Evolutionary conservation across 2,329 filamentous ascomycete genomes (phyloP).

Genomic region (Aspergillus jensenii): DNA sequence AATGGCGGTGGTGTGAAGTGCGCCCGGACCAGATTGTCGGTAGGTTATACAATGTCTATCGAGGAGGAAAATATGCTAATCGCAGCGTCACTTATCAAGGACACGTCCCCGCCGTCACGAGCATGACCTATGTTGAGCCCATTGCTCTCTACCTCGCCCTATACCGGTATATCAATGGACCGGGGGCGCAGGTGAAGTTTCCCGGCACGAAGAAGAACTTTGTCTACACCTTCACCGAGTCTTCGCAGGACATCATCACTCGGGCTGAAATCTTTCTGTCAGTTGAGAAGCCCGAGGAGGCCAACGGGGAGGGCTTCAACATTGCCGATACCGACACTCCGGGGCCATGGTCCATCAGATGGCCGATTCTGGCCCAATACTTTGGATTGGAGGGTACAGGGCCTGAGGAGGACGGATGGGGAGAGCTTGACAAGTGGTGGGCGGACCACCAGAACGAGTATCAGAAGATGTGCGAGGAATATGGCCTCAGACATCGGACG

Average conservation of each 20-base stretch:
- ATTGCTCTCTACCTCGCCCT: slow-evolving; percentile 41
- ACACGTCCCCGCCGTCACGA: slow-evolving; percentile 46
- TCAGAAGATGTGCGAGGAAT: slow-evolving; percentile 20
- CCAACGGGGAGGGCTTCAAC: slow-evolving; percentile 24
- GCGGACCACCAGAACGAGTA: slow-evolving; percentile 19
- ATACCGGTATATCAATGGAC: slow-evolving; percentile 38
- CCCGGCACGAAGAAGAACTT: slow-evolving; percentile 38
- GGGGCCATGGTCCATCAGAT: slow-evolving; percentile 17
- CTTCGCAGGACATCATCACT: slow-evolving; percentile 34
- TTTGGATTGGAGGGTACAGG: slow-evolving; percentile 21
- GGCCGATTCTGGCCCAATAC: slow-evolving; percentile 20
- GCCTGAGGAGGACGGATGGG: slow-evolving; percentile 5
- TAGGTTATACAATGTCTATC: not conserved
- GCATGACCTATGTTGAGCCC: slow-evolving; percentile 45
- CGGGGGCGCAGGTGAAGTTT: slow-evolving; percentile 35
- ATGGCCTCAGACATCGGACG: slow-evolving; percentile 12
- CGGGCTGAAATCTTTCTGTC: slow-evolving; percentile 26
- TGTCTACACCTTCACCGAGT: slow-evolving; percentile 35
- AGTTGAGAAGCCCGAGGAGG: slow-evolving; percentile 17
- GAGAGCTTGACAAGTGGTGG: slow-evolving; percentile 22
- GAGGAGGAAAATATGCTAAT: not conserved
- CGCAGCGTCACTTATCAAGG: slow-evolving; percentile 23
- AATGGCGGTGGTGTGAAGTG: slow-evolving; percentile 47
- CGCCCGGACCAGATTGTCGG: slow-evolving; percentile 45
- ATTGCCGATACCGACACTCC: slow-evolving; percentile 22